Conservation (phyloP, 139 green algal species). For the Asterochloris erici region DNA sequence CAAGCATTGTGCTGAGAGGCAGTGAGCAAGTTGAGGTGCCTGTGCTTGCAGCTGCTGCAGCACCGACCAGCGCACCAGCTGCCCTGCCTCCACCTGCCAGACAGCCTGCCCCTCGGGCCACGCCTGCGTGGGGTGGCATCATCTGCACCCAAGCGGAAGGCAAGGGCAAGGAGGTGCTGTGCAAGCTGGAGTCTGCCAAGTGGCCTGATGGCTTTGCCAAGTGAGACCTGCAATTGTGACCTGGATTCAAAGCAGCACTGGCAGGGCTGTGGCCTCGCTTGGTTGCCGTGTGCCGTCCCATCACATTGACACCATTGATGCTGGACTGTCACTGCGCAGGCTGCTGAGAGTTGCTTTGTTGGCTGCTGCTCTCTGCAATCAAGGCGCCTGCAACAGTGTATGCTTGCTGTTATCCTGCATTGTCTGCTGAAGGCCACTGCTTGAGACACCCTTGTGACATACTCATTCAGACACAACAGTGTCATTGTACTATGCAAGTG, state of each 20-base stretch:
- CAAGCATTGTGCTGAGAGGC: too few relatives aligned
- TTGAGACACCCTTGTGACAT: too few relatives aligned
- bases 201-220: not conserved
- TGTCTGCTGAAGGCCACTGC: too few relatives aligned
- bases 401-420: not conserved
- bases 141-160: not conserved
- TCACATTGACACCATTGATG: not conserved
- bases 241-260: too few relatives aligned
- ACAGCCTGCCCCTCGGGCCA: not conserved
- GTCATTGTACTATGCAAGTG: not conserved
- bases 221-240: not conserved
- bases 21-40: not conserved
- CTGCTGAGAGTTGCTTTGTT: not conserved
- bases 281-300: not conserved
- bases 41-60: not conserved
- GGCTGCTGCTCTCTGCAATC: not conserved
- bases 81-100: too few relatives aligned
- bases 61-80: not conserved
- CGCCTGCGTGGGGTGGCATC: not conserved
- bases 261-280: not conserved
- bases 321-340: not conserved
- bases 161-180: slow-evolving; percentile 7
- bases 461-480: not conserved
- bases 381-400: not conserved
- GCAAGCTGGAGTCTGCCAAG: not conserved